These are phyloP conservation scores for Cryphonectria carpinicola DNA, from an alignment of 2,329 filamentous ascomycete species.

Conservation along the genomic window DNA sequence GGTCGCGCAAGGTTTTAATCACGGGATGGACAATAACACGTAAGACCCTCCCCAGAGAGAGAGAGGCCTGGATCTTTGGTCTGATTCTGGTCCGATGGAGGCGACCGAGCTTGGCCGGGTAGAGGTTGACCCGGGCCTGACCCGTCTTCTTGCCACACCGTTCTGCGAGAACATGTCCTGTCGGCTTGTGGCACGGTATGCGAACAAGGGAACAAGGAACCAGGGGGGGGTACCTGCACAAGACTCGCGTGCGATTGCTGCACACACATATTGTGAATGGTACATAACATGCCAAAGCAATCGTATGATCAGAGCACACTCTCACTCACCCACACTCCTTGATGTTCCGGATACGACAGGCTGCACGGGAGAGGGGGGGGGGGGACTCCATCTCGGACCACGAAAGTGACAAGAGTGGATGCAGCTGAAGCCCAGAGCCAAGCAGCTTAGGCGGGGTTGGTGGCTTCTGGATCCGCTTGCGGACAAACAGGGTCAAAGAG, in stretches of 20 bases:
- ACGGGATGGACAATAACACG: not conserved
- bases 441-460: slow-evolving; percentile 5
- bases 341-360: slow-evolving; percentile 25
- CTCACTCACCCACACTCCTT: not conserved
- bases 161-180: not conserved
- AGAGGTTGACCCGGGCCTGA: slow-evolving; percentile 11
- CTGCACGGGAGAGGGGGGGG: slow-evolving; percentile 9
- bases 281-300: not conserved
- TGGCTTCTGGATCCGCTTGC: slow-evolving; percentile 21
- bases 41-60: not conserved
- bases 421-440: slow-evolving; percentile 7
- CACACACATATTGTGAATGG: not conserved
- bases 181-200: not conserved
- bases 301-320: not conserved
- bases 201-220: not conserved
- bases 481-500: slow-evolving; percentile 13
- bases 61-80: not conserved
- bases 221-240: not conserved
- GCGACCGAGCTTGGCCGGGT: not conserved
- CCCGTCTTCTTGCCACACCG: not conserved
- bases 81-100: not conserved
- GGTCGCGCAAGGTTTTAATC: not conserved
- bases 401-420: not conserved
- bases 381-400: not conserved
- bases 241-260: slow-evolving; percentile 5